Evolutionary conservation across 75 land plant species (phyloP).

Genomic region (Isoetes taiwanensis): DNA sequence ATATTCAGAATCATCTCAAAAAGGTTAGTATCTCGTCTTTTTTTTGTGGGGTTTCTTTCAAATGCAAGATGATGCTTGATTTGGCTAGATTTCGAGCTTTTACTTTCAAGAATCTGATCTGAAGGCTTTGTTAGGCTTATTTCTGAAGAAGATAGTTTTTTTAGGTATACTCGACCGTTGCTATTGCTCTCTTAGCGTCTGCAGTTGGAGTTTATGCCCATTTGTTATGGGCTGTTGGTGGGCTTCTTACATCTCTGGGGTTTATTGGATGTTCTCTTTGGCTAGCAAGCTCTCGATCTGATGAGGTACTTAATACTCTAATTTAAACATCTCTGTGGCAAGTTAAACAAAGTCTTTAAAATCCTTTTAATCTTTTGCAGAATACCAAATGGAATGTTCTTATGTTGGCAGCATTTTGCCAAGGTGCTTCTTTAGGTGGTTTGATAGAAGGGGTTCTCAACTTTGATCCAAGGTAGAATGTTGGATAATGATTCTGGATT

Average conservation of each 20-base stretch:
- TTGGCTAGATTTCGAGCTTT: not conserved
- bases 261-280: slow-evolving; percentile 27
- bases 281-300: slow-evolving; percentile 24
- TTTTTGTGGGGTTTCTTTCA: not conserved
- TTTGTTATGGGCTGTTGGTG: slow-evolving; percentile 51
- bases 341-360: too few relatives aligned
- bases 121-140: too few relatives aligned
- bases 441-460: slow-evolving; percentile 42
- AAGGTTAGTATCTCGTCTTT: slow-evolving; percentile 27
- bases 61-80: not conserved
- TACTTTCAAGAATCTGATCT: not conserved
- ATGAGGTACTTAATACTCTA: slow-evolving; percentile 30
- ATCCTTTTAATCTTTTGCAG: slow-evolving; percentile 34
- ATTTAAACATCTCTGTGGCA: too few relatives aligned
- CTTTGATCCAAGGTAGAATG: slow-evolving; percentile 51
- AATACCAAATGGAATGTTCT: slow-evolving; percentile 37
- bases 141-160: too few relatives aligned
- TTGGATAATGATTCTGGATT: too few relatives aligned
- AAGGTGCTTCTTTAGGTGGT: slow-evolving; percentile 73
- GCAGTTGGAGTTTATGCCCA: slow-evolving; percentile 65
- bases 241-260: slow-evolving; percentile 39
- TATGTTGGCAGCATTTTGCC: slow-evolving; percentile 33
- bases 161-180: slow-evolving; percentile 62
- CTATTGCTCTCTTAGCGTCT: slow-evolving; percentile 39
- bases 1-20: slow-evolving; percentile 56